Base-by-base conservation (phyloP, 75 land plant species). In the Sequoia sempervirens region DNA sequence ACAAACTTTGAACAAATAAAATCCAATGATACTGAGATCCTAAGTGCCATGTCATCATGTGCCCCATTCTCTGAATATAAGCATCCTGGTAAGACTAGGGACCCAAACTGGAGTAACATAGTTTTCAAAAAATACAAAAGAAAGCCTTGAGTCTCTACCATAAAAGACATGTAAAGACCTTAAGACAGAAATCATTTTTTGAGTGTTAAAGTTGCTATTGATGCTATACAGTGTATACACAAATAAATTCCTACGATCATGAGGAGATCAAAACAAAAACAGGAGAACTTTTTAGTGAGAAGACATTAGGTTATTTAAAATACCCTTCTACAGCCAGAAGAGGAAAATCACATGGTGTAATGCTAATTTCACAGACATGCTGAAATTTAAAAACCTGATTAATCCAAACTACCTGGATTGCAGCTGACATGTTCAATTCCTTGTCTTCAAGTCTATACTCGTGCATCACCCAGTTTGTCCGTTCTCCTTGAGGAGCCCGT, bases 391-490 rank as follows among this genome's bases (percentile, higher is more conserved):
- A 43, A 70, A n/a, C 46, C 80, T 45, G 8, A 76, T 41, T 41
- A 78, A 26, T 45, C 45, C 47, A 30, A 41, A 78, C 9, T 78
- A 78, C 80, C 80, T 78, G 80, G n/a, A 45, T 45, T 78, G 7
- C 9, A 26, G 45, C 45, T 41, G 80, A 26, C 80, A 43, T 43
- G 12, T 78, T 26, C 46, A 78, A 43, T 8, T 43, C 47, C 80
- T 43, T 26, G 46, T 43, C 80, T 43, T 78, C 80, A 45, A 78
- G 80, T 78, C 50, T 45, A 45, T 45, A 78, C 23, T 78, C 80
- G 2, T 78, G 80, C 80, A 78, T 78, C 80, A 78, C 80, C 80
- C 80, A 78, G 30, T 78, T 78, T 9, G 80, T 78, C 50, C 80
- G 20, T 2, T 9, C 32, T n/a, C 80, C 80, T 45, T 13, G 50